These are phyloP conservation scores for Ophiocordyceps polyrhachis-furcata DNA, from an alignment of 2,329 filamentous ascomycete species.

Conservation along the genomic window DNA sequence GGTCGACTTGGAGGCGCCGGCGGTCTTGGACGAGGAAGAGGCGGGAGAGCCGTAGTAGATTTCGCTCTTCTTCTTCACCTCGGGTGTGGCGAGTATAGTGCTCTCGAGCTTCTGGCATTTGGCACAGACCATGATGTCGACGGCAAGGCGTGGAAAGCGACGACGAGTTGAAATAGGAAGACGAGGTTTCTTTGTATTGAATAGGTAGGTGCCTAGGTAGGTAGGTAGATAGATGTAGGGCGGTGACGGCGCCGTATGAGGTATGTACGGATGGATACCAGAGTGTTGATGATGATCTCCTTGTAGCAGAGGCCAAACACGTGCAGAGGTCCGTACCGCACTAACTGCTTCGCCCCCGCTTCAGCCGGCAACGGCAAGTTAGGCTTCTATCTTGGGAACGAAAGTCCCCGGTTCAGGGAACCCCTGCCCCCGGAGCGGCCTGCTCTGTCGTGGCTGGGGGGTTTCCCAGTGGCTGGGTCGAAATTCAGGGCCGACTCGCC, in stretches of 20 bases:
- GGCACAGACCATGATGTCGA: slow-evolving; percentile 36
- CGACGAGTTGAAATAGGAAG: not conserved
- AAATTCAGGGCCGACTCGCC: not conserved
- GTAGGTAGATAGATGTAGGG: not conserved
- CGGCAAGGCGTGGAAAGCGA: not conserved
- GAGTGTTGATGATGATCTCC: too few species aligned
- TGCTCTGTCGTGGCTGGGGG: not conserved
- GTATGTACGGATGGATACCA: too few species aligned
- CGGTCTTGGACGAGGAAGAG: slow-evolving; percentile 14
- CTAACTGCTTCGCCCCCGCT: not conserved
- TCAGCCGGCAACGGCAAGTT: not conserved
- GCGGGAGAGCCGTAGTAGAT: slow-evolving; percentile 43
- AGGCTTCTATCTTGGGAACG: not conserved
- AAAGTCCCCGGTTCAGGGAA: not conserved
- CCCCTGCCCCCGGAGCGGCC: not conserved
- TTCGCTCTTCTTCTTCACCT: slow-evolving; percentile 47
- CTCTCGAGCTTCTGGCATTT: slow-evolving; percentile 45
- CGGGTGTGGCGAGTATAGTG: slow-evolving; percentile 40
- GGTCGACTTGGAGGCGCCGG: slow-evolving; percentile 24
- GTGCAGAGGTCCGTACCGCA: not conserved
- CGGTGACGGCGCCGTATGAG: too few species aligned
- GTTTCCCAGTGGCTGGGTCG: not conserved
- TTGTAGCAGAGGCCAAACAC: too few species aligned
- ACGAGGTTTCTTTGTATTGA: not conserved
- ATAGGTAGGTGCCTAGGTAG: not conserved